Conservation (phyloP, 2,329 filamentous ascomycete genomes). For the Phialophora verrucosa region DNA sequence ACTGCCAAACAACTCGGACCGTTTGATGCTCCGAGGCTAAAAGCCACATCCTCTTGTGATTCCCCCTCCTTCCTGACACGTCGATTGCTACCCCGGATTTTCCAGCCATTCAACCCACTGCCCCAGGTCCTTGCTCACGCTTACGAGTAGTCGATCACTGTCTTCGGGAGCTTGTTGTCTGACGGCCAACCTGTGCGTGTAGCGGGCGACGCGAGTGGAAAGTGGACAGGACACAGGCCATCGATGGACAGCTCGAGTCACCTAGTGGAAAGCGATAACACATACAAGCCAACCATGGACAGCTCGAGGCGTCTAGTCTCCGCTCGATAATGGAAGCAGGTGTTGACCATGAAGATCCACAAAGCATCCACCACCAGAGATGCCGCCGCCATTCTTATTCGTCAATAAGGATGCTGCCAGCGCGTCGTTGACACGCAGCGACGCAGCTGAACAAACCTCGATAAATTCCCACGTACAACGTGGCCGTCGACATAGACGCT, state of each 20-base stretch:
- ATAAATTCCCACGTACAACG: constrained; percentile 38
- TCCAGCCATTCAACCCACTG: constrained; percentile 12
- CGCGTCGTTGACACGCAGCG: constrained; percentile 34
- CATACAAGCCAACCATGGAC: neutral
- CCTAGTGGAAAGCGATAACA: neutral
- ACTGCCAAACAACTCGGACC: neutral
- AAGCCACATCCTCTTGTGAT: constrained; percentile 20
- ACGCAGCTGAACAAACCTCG: constrained; percentile 32
- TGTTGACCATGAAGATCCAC: constrained; percentile 28
- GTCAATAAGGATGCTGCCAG: constrained; percentile 37
- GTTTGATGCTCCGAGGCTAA: constrained; percentile 18
- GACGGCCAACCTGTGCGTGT: neutral
- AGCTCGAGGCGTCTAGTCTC: neutral
- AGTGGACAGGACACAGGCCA: neutral
- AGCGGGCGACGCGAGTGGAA: neutral
- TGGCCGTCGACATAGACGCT: constrained; percentile 32
- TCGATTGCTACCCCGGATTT: constrained; percentile 16
- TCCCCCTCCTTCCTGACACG: constrained; percentile 18
- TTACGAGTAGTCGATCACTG: constrained; percentile 12
- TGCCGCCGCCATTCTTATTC: constrained; percentile 36
- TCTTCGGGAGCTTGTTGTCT: neutral
- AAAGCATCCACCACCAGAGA: constrained; percentile 17
- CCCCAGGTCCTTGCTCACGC: constrained; percentile 6
- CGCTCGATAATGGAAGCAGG: constrained; percentile 13
- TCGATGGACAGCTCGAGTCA: constrained; percentile 2